Evolutionary conservation across 2,329 filamentous ascomycete genomes (phyloP).

Genomic region (Aspergillus sp.): DNA sequence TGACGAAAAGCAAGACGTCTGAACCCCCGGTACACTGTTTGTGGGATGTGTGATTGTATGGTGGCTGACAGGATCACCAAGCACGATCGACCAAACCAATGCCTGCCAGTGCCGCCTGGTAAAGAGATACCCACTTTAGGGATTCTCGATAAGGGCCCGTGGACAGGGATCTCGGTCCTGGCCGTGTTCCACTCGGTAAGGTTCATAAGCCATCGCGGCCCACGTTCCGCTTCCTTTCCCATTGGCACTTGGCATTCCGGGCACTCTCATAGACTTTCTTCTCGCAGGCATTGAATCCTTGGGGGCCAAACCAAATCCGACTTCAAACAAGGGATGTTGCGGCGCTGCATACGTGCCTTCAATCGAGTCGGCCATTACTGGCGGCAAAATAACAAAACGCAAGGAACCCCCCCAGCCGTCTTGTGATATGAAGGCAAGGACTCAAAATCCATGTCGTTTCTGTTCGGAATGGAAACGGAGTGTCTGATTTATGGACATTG

Average conservation of each 20-base stretch:
- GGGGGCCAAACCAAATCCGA: background rate
- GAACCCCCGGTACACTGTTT: no score
- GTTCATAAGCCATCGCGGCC: no score
- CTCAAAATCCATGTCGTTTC: background rate
- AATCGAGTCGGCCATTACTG: background rate
- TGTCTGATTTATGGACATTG: constrained; percentile 2
- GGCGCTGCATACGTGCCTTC: background rate
- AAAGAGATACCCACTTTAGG: no score
- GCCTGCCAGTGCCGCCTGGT: no score
- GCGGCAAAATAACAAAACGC: background rate
- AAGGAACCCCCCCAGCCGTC: background rate
- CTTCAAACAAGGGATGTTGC: background rate
- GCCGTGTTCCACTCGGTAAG: no score
- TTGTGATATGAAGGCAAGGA: background rate
- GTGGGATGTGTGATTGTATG: no score
- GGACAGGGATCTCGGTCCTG: no score
- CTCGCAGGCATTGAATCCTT: background rate
- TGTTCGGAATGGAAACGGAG: background rate
- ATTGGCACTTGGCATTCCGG: background rate
- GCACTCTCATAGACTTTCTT: background rate
- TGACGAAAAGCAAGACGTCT: no score
- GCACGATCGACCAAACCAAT: no score
- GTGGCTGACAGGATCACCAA: no score
- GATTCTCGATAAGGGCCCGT: no score
- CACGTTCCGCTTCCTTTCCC: background rate